A percentile compares a stretch with the other conserved stretches of the same genome.
Evolutionary conservation across 148 eudicot species (phyloP).

Genomic region (Rhododendron simsii): DNA sequence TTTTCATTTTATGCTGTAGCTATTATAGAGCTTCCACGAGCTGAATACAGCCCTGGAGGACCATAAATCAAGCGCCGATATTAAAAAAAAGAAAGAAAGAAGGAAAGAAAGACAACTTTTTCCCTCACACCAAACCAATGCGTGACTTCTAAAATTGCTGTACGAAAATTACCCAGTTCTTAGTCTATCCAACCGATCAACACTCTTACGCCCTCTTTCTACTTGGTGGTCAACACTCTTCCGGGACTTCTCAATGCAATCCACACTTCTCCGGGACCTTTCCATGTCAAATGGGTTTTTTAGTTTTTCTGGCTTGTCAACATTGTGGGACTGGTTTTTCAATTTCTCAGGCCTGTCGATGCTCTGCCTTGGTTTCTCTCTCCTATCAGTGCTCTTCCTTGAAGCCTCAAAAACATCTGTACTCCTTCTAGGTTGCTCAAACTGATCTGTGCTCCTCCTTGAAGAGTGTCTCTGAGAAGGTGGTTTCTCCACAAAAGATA

Average conservation of each 20-base stretch:
- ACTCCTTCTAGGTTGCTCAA: constrained; percentile 57
- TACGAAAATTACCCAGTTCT: constrained; percentile 29
- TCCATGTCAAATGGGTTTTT: constrained; percentile 45
- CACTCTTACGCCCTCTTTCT: constrained; percentile 59
- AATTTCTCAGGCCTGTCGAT: constrained; percentile 37
- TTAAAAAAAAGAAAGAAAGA: not conserved
- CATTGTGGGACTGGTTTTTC: constrained; percentile 28
- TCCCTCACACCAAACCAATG: constrained; percentile 22
- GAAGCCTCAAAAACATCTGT: constrained; percentile 45
- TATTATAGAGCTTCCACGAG: constrained; percentile 14
- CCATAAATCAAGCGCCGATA: constrained; percentile 8
- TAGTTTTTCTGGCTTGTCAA: constrained; percentile 41
- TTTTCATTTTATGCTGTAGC: constrained; percentile 21
- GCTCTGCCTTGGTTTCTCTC: constrained; percentile 57
- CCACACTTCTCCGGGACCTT: constrained; percentile 62
- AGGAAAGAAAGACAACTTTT: not conserved
- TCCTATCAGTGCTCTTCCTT: constrained; percentile 60
- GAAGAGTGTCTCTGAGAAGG: constrained; percentile 47
- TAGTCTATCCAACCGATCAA: constrained; percentile 53
- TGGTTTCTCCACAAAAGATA: constrained; percentile 44
- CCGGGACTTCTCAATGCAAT: constrained; percentile 52
- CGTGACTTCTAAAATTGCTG: constrained; percentile 19
- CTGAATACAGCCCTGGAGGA: constrained; percentile 14
- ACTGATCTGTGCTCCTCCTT: constrained; percentile 48
- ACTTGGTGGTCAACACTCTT: constrained; percentile 50